Base-by-base conservation (phyloP, 2,329 filamentous ascomycete genomes). In the Cucurbitaria berberidis region DNA sequence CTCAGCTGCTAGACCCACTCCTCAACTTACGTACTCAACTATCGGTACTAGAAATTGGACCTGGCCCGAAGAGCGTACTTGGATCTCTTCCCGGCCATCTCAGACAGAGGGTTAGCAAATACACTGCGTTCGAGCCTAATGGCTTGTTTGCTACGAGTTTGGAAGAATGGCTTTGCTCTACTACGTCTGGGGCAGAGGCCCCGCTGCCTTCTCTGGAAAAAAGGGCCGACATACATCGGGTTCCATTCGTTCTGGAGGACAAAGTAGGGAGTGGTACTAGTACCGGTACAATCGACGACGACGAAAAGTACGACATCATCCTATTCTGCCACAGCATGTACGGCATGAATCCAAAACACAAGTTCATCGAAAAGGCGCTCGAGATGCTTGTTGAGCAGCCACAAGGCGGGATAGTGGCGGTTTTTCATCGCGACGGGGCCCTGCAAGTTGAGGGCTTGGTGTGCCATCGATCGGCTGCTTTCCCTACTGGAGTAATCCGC, bases 251-350 rank as follows among this genome's bases (percentile, higher is more conserved):
- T 53, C 49, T 68, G n/a, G 50, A 77, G 7, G 59, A 55, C 36
- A 59, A 67, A 21, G 59, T n/a, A 41, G 48, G n/a, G 11, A 57
- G 39, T 34, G 57, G 45, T 51, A 62, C 48, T 19, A 54, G 51
- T 49, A 65, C 41, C 46, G 50, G 49, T 45, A 64, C 48, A 10
- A 60, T 35, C 27, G 56, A 68, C 48, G 27, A 44, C 1, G 21
- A 41, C 0, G 60, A 72, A 27, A 66, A 74, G 53, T 87, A 80
- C 61, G 79, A 88, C 57, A 11, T 86, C 35, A 67, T 88, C 16
- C 63, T 88, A 4, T 85, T 88, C 69, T 87, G 84, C 59, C 84
- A 87, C 66, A 86, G 85, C 72, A 80, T 87, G 80, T 86, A 87
- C 58, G 83, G 82, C 53, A 82, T 87, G 80, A 76, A 75, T 0